Percentiles rank a stretch among this genome's conserved stretches.
Conservation (phyloP, 164 flowering plant genomes). For the Warburgia ugandensis region DNA sequence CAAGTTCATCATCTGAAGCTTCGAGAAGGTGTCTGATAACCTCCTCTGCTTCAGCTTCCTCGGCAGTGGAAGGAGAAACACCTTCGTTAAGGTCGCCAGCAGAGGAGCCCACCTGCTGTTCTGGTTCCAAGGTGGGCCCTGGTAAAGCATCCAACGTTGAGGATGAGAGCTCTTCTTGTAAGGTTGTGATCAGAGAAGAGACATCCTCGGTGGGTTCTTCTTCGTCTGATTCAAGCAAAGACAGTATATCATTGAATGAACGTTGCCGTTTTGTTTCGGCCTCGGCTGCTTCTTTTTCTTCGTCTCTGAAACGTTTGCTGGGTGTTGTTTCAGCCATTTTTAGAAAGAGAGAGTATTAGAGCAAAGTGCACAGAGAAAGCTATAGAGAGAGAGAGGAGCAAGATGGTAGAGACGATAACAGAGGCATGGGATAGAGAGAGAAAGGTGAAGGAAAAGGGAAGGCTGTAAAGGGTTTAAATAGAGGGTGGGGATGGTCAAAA, state of each 20-base stretch:
- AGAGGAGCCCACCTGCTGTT: neutral
- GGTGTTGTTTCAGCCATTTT: constrained; percentile 3
- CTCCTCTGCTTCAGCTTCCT: constrained; percentile 2
- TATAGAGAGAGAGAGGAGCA: neutral
- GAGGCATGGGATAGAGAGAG: too few species aligned
- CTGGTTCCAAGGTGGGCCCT: neutral
- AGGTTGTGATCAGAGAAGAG: constrained; percentile 7
- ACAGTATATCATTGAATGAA: constrained; percentile 7
- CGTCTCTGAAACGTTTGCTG: constrained; percentile 4
- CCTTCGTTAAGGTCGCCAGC: neutral
- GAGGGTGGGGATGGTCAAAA: neutral
- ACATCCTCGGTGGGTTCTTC: constrained; percentile 12
- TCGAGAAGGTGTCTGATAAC: constrained; percentile 11
- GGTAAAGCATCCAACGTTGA: neutral
- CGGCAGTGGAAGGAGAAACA: neutral
- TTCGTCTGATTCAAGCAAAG: constrained; percentile 14
- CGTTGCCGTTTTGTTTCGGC: neutral
- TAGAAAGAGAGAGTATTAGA: neutral
- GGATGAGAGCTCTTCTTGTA: constrained; percentile 12
- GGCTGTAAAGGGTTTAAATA: neutral
- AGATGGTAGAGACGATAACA: neutral
- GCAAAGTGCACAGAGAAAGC: neutral
- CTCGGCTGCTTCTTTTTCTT: neutral
- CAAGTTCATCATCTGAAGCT: constrained; percentile 18
- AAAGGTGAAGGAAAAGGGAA: neutral